A percentile compares a stretch with the other conserved stretches of the same genome.
Evolutionary conservation across 768 basidiomycete species (phyloP).

Genomic region (Boletus barrowsii): DNA sequence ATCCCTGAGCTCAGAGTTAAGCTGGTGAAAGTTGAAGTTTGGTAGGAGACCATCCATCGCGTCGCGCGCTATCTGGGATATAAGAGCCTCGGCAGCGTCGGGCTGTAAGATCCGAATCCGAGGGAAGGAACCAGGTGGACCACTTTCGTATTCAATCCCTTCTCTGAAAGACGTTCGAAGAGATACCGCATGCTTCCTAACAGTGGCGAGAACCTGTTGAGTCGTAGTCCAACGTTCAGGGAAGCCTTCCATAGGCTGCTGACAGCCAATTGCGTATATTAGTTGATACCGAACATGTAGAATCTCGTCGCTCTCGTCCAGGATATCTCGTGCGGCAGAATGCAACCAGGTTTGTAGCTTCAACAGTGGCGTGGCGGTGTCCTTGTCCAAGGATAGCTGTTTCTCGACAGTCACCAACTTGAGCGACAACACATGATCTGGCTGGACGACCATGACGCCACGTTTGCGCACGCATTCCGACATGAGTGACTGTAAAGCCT

Average conservation of each 20-base stretch:
- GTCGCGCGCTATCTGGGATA: neutral
- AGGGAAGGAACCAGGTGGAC: conserved; percentile 15
- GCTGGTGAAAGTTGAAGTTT: conserved; percentile 11
- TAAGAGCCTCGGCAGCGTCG: neutral
- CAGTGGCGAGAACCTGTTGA: conserved; percentile 24
- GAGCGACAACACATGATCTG: conserved; percentile 32
- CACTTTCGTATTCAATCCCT: neutral
- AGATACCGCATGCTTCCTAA: conserved; percentile 3
- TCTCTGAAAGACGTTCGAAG: neutral
- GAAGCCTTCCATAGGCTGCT: conserved; percentile 24
- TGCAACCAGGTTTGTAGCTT: conserved; percentile 21
- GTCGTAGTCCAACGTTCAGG: conserved; percentile 32
- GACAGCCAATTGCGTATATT: conserved; percentile 31
- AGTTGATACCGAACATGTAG: conserved; percentile 33
- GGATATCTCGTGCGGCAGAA: conserved; percentile 14
- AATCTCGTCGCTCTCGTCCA: conserved; percentile 27
- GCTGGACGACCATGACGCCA: conserved; percentile 46
- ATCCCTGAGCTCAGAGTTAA: neutral
- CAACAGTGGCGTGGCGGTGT: conserved; percentile 7
- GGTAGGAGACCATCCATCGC: conserved; percentile 10
- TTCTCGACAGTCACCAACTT: conserved; percentile 39
- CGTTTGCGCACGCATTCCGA: conserved; percentile 33
- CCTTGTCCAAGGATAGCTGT: conserved; percentile 5
- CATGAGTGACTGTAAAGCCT: conserved; percentile 28
- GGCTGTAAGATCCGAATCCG: conserved; percentile 13